Evolutionary conservation across 495 filamentous ascomycete species (phyloP).

Genomic region (Lindgomyces ingoldianus): DNA sequence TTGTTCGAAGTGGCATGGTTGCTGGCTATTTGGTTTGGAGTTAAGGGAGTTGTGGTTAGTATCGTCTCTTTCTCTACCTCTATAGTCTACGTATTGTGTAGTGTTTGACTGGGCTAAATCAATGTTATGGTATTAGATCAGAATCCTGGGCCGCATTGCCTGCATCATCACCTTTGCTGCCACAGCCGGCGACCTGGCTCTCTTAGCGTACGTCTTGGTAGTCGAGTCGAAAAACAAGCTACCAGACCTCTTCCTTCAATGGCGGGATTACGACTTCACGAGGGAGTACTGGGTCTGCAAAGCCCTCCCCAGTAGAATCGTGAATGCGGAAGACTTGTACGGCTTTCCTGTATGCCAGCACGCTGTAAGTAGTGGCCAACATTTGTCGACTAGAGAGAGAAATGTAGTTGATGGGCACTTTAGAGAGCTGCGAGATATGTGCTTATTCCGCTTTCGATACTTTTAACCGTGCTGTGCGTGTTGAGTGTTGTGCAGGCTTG

Average conservation of each 20-base stretch:
- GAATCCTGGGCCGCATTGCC: background rate
- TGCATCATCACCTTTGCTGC: background rate
- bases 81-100: no score
- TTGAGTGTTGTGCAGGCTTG: background rate
- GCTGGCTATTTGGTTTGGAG: background rate
- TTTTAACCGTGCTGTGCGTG: background rate
- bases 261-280: slow-evolving; percentile 3
- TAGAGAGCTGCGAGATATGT: background rate
- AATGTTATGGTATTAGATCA: background rate
- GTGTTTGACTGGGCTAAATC: background rate
- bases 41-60: background rate
- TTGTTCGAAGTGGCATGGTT: slow-evolving; percentile 1
- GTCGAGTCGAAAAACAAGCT: background rate
- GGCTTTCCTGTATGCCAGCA: slow-evolving; percentile 12
- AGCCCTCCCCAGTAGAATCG: slow-evolving; percentile 13
- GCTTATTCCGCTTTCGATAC: background rate
- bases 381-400: background rate
- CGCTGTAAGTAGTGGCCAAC: slow-evolving; percentile 12
- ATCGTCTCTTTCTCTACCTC: no score
- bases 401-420: background rate
- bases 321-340: background rate
- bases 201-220: slow-evolving; percentile 17
- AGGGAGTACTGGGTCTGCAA: slow-evolving; percentile 21
- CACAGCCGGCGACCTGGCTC: background rate
- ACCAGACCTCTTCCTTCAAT: slow-evolving; percentile 1